Conservation (phyloP, 768 basidiomycete species). For the Serendipita sp. region DNA sequence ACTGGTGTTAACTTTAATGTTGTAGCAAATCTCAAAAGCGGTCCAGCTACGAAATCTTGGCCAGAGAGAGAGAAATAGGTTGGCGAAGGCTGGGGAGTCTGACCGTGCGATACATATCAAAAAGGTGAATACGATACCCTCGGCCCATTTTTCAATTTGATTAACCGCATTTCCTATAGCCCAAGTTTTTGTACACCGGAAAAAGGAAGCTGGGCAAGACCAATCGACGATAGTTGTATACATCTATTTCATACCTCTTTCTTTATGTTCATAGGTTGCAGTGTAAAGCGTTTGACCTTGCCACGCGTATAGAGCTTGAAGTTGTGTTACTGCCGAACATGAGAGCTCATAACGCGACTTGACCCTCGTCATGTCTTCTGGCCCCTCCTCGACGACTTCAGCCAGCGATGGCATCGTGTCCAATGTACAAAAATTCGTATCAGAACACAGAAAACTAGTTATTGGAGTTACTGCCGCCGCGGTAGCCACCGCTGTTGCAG, state of each 20-base stretch:
- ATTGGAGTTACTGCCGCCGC: neutral
- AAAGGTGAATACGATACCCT: constrained; percentile 42
- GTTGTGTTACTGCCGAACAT: neutral
- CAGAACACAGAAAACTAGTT: neutral
- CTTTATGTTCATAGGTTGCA: no score
- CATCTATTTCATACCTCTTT: no score
- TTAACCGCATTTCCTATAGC: constrained; percentile 28
- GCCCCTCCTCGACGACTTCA: neutral
- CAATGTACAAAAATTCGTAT: neutral
- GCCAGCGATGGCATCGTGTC: neutral
- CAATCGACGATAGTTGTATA: constrained; percentile 26
- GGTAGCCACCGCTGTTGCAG: neutral
- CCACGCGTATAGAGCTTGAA: neutral
- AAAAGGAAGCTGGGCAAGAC: constrained; percentile 80
- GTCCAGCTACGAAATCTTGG: constrained; percentile 70
- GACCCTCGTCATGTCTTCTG: neutral
- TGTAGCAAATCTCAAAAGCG: constrained; percentile 66
- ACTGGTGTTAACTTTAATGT: constrained; percentile 8
- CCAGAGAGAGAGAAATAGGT: constrained; percentile 73
- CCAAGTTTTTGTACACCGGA: constrained; percentile 73
- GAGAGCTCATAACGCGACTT: neutral
- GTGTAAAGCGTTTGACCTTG: no score
- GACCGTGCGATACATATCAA: constrained; percentile 69
- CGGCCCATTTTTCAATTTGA: neutral
- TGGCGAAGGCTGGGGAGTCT: constrained; percentile 81